phyloP scores from a whole-genome alignment of 208 protist genomes.

The Leishmania arabica region DNA sequence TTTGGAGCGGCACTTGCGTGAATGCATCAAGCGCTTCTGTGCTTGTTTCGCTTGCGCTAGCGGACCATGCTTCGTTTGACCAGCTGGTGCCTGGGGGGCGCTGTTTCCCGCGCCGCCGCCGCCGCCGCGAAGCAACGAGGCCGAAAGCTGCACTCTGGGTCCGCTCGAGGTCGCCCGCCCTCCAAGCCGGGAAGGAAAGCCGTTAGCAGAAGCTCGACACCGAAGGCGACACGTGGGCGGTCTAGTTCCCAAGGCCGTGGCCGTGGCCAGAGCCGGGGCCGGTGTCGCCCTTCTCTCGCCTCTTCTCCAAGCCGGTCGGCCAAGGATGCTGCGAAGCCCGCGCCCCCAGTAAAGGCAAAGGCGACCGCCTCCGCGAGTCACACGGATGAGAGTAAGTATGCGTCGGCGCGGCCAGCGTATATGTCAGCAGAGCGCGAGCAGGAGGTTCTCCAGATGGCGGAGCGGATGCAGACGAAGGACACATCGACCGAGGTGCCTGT shows the following conservation, averaged over 20 bases:
- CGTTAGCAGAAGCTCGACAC: slow-evolving; percentile 5
- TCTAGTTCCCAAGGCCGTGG: slow-evolving; percentile 6
- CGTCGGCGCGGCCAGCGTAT: slow-evolving; percentile 41
- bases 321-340: neutral
- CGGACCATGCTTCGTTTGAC: slow-evolving; percentile 1
- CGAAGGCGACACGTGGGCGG: neutral
- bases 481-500: slow-evolving; percentile 81
- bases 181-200: slow-evolving; percentile 1
- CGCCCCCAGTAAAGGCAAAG: neutral
- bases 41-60: neutral
- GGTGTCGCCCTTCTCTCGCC: neutral
- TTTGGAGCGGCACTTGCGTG: neutral
- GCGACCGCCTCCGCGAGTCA: neutral
- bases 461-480: slow-evolving; percentile 84
- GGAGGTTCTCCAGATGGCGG: slow-evolving; percentile 65
- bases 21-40: neutral
- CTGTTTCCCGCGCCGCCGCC: slow-evolving; percentile 2
- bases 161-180: neutral
- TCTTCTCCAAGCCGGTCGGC: slow-evolving; percentile 1
- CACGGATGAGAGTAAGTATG: neutral
- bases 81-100: slow-evolving; percentile 4
- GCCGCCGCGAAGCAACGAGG: neutral
- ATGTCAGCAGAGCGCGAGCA: slow-evolving; percentile 70
- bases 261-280: neutral
- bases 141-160: neutral